Evolutionary conservation across 108 stramenopile genomes (phyloP).

Genomic region (Fragilariopsis cylindrus): DNA sequence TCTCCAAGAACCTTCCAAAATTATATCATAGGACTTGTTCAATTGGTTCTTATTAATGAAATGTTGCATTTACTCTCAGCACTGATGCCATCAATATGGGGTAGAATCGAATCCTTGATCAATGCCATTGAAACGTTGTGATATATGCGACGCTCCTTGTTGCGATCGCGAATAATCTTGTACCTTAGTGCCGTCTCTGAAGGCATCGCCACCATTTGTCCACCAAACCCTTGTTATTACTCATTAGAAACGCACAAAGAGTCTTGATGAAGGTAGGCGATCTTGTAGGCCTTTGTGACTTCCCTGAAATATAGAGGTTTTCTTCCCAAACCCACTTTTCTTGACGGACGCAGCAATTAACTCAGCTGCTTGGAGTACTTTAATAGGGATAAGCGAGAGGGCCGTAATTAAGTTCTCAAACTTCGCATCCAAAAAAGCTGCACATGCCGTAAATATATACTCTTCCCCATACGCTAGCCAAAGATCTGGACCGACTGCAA

Average conservation of each 20-base stretch:
- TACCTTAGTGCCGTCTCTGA: constrained; percentile 36
- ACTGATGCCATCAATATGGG: constrained; percentile 56
- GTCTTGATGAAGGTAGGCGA: constrained; percentile 32
- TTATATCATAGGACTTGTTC: constrained; percentile 44
- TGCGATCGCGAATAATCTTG: constrained; percentile 47
- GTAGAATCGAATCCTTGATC: constrained; percentile 55
- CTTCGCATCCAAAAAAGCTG: constrained; percentile 62
- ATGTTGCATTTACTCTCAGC: constrained; percentile 77
- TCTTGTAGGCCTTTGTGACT: constrained; percentile 27
- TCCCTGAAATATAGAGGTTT: constrained; percentile 22
- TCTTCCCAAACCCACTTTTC: constrained; percentile 25
- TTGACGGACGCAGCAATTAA: constrained; percentile 57
- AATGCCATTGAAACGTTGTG: constrained; percentile 32
- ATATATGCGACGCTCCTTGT: constrained; percentile 44
- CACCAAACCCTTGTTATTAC: background rate
- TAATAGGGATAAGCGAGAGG: constrained; percentile 66
- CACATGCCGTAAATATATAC: constrained; percentile 78
- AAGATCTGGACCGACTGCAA: constrained; percentile 68
- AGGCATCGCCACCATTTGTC: constrained; percentile 25
- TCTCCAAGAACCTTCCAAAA: constrained; percentile 79
- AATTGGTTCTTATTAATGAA: constrained; percentile 40
- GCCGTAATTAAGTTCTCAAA: constrained; percentile 59
- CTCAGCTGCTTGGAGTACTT: constrained; percentile 67
- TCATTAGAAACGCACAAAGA: constrained; percentile 37
- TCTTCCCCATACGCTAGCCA: constrained; percentile 83